Conservation (phyloP, 768 basidiomycete genomes). For the Lyophyllum decastes region DNA sequence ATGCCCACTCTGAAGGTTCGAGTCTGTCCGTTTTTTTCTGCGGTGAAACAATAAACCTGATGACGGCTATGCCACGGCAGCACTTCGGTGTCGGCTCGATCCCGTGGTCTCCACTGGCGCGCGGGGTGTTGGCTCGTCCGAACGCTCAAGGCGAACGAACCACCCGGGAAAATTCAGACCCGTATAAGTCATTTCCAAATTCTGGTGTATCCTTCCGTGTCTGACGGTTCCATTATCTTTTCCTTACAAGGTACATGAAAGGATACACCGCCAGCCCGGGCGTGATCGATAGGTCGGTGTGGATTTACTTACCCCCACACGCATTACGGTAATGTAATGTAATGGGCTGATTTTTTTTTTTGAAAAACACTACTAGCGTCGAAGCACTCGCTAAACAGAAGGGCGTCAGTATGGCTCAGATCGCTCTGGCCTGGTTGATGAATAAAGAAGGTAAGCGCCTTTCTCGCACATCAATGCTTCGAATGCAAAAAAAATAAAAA, state of each 20-base stretch:
- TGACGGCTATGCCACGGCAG: background rate
- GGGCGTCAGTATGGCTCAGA: constrained; percentile 55
- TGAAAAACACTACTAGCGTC: constrained; percentile 1
- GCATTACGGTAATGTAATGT: too few species aligned
- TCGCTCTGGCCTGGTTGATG: constrained; percentile 47
- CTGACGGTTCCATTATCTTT: constrained; percentile 9
- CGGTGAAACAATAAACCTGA: background rate
- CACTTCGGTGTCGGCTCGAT: constrained; percentile 53
- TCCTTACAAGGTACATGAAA: constrained; percentile 24
- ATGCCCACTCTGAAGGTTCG: constrained; percentile 51
- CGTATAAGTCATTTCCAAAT: constrained; percentile 20
- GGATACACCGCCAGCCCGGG: constrained; percentile 28
- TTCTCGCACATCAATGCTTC: too few species aligned
- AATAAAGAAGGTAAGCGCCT: constrained; percentile 35
- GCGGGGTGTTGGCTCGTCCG: constrained; percentile 48
- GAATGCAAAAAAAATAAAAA: too few species aligned
- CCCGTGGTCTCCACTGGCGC: constrained; percentile 61
- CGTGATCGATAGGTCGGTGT: constrained; percentile 11
- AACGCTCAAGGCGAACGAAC: background rate
- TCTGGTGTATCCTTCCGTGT: background rate
- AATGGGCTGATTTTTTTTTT: too few species aligned
- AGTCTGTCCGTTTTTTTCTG: background rate
- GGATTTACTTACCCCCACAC: too few species aligned
- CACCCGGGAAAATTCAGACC: constrained; percentile 36
- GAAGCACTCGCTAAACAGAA: constrained; percentile 56